Conservation (phyloP, 192 early-diverging fungal genomes). For the Powellomyces hirtus region DNA sequence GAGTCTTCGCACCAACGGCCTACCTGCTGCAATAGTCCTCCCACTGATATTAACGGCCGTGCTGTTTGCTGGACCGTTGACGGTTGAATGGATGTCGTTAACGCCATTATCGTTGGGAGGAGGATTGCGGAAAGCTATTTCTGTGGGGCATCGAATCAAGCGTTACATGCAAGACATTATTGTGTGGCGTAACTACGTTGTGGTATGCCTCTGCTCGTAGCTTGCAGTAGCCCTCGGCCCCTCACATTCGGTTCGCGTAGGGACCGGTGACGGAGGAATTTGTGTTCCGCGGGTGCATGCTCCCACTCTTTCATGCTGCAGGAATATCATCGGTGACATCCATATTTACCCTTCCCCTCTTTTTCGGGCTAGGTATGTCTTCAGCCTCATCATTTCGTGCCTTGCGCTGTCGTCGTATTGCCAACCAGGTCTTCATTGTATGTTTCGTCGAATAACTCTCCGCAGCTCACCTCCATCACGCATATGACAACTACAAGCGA, state of each 20-base stretch:
- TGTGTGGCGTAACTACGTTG: conserved; percentile 44
- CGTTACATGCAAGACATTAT: conserved; percentile 19
- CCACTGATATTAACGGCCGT: conserved; percentile 37
- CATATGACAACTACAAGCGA: conserved; percentile 41
- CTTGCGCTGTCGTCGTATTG: too few relatives aligned
- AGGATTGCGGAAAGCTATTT: not conserved
- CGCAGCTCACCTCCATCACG: conserved; percentile 71
- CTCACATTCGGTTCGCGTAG: conserved; percentile 38
- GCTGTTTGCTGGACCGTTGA: conserved; percentile 54
- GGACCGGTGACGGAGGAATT: conserved; percentile 73
- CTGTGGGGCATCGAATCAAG: too few relatives aligned
- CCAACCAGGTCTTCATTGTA: too few relatives aligned
- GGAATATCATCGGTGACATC: conserved; percentile 32
- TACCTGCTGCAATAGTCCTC: not conserved
- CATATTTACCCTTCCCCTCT: conserved; percentile 60
- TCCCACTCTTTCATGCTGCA: conserved; percentile 47
- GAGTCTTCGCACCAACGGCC: not conserved
- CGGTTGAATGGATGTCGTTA: not conserved
- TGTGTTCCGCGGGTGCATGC: conserved; percentile 70
- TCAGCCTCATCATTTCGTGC: not conserved
- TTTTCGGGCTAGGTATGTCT: conserved; percentile 70
- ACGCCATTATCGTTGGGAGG: too few relatives aligned
- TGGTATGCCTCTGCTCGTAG: conserved; percentile 36
- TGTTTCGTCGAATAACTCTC: too few relatives aligned
- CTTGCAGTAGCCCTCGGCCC: too few relatives aligned